Conservation (phyloP, 106 monocot species). For the Amphibolis antarctica region DNA sequence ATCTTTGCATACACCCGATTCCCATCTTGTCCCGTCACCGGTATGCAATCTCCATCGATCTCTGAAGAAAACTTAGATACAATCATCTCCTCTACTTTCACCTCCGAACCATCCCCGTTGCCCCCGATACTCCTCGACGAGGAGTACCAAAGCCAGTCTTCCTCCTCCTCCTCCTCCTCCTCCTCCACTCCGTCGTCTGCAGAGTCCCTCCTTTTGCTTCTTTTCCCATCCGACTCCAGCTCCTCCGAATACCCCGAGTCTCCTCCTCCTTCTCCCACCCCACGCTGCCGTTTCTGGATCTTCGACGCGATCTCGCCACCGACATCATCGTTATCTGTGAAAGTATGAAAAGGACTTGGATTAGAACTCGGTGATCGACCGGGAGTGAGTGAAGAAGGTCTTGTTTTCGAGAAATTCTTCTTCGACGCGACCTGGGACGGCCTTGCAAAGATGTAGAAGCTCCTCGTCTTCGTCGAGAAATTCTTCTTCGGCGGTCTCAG, state of each 20-base stretch:
- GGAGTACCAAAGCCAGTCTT: conserved; percentile 58
- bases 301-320: not conserved
- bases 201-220: conserved; percentile 20
- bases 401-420: too few relatives aligned
- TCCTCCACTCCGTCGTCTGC: not conserved
- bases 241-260: conserved; percentile 1
- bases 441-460: not conserved
- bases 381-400: not conserved
- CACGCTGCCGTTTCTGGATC: conserved; percentile 21
- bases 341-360: too few relatives aligned
- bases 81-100: conserved; percentile 30
- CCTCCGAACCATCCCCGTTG: not conserved
- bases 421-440: not conserved
- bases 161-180: conserved; percentile 14
- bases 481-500: conserved; percentile 17
- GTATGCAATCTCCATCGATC: conserved; percentile 63
- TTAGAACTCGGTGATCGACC: too few relatives aligned
- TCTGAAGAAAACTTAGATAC: conserved; percentile 74
- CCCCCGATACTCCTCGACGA: conserved; percentile 14
- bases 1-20: conserved; percentile 80
- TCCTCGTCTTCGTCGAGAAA: conserved; percentile 21
- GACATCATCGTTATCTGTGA: not conserved
- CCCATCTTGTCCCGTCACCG: conserved; percentile 66
- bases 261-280: not conserved
- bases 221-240: conserved; percentile 9